Base-by-base conservation (phyloP, 495 filamentous ascomycete genomes). In the Penicillium egyptiacum region DNA sequence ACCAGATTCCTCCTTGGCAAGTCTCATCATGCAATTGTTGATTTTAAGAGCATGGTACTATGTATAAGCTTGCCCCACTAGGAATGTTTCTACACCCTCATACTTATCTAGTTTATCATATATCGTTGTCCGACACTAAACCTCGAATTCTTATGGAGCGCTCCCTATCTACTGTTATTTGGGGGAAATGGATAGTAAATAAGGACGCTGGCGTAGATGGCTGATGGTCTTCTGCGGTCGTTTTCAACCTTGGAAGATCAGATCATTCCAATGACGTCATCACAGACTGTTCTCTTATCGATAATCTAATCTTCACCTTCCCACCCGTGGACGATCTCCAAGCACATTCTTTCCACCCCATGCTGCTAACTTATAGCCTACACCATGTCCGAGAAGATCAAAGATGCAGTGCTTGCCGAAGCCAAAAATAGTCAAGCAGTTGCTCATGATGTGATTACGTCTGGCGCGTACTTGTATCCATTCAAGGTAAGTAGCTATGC, bases 401-500 rank as follows among this genome's bases (percentile, higher is more conserved):
- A 76, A 60, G 66, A 70, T 17, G 70, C 73, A 37, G 73, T 76
- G 19, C 44, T 71, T 5, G 69, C 70, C 6, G 80, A 82, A 58
- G 67, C 70, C n/a, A 59, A 66, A 3, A 64, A 60, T 6, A 58
- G 71, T 57, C 80, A 72, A 50, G 59, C 63, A 17, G 70, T 87
- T 11, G 71, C 88, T 17, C 68, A 78, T 16, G 84, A 87, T 58
- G 86, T 90, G 22, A 82, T 83, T 31, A 82, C 71, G 58, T 93
- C 90, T 49, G 81, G 84, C 19, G 83, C 90, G n/a, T 96, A 92
- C 67, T 62, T 92, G 48, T 96, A 96, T 74, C 92, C 92, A 42
- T 75, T 96, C 65, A 90, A 89, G 76, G 91, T 88, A 74, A 52
- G 65, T 43, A 30, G 30, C 41, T 26, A 7, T 26, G 2, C 16